Percentiles rank a stretch among this genome's conserved stretches.
These are phyloP conservation scores for Pestalotiopsis sp. DNA, from an alignment of 2,329 filamentous ascomycete species.

Conservation along the genomic window DNA sequence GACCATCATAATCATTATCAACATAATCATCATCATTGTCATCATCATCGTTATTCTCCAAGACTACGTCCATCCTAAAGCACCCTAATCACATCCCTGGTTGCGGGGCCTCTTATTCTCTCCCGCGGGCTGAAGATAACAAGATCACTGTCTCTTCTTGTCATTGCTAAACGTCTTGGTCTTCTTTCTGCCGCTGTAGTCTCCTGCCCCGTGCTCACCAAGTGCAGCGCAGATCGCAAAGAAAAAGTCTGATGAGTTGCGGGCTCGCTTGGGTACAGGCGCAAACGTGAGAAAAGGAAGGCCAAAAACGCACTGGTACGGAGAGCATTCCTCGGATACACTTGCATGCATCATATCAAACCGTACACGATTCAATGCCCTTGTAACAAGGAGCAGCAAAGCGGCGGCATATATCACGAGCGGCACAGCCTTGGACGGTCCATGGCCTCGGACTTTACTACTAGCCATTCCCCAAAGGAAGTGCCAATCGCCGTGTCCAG, in stretches of 20 bases:
- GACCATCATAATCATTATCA: slow-evolving; percentile 1
- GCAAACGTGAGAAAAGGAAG: slow-evolving; percentile 4
- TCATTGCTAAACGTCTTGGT: background rate
- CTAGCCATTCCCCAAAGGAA: slow-evolving; percentile 16
- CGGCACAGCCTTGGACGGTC: slow-evolving; percentile 8
- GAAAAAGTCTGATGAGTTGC: background rate
- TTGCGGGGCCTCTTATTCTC: slow-evolving; percentile 13
- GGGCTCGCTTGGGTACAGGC: slow-evolving; percentile 6
- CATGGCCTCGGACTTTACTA: background rate
- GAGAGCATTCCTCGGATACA: slow-evolving; percentile 11
- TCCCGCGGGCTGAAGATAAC: slow-evolving; percentile 15
- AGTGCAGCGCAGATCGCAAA: slow-evolving; percentile 5
- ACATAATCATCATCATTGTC: background rate
- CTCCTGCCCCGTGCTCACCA: background rate
- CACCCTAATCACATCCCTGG: slow-evolving; percentile 9
- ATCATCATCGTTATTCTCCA: background rate
- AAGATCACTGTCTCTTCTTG: slow-evolving; percentile 1
- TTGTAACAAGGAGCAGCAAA: background rate
- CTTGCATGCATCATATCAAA: slow-evolving; percentile 15
- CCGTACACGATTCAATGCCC: slow-evolving; percentile 5
- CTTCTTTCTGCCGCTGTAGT: background rate
- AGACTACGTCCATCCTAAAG: slow-evolving; percentile 3
- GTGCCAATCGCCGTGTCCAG: background rate
- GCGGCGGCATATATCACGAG: slow-evolving; percentile 11
- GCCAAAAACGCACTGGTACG: slow-evolving; percentile 11